Evolutionary conservation across 176 grass and related monocot species (phyloP), one percentile per base, ranked within the genome.

Genomic region (Carex cristatella): DNA sequence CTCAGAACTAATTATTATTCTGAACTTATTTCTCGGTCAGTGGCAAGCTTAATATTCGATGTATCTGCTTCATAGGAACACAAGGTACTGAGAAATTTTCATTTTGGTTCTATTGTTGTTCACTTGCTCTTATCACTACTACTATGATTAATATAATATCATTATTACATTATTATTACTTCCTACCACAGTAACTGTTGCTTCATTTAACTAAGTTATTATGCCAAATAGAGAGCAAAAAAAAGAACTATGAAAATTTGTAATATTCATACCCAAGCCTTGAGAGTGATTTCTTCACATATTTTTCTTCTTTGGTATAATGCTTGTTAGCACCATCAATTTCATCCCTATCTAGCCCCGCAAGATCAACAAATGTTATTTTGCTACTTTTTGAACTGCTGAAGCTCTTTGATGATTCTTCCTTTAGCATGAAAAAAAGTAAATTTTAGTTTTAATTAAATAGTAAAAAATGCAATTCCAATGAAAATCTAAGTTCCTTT

Each of bases 291-390:
- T 94, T 95, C 81, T 92, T 95, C 54, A 94, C 84, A 84, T 95
- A 76, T 79, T 81, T 90, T 87, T 88, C 93, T 89, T 99, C 96
- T 84, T 84, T 90, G 56, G 92, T 90, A 79, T 51, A 76, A 32
- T 92, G 77, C 84, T 94, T 99, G 32, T 51, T 77, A 83, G 68
- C 64, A 81, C 80, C 83, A 83, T 95, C 87, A 82, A 85, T 40
- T 86, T 92, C 90, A 81, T 89, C 88, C 15, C 70, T 89, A 86
- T 94, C 93, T 75, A 84, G 80, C 64, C 96, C 93, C 85, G 93
- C 93, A 87, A 99, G 91, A 89, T 99, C 96, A 82, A 92, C 87
- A 69, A 99, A 89, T 58, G 84, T 94, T 81, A 99, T 88, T 91
- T 48, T 99, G 90, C 96, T 99, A 85, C 78, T 94, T 82, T 86